Evolutionary conservation across 1,139 yeast species (phyloP).

Genomic region (Hyphopichia pseudoburtonii): DNA sequence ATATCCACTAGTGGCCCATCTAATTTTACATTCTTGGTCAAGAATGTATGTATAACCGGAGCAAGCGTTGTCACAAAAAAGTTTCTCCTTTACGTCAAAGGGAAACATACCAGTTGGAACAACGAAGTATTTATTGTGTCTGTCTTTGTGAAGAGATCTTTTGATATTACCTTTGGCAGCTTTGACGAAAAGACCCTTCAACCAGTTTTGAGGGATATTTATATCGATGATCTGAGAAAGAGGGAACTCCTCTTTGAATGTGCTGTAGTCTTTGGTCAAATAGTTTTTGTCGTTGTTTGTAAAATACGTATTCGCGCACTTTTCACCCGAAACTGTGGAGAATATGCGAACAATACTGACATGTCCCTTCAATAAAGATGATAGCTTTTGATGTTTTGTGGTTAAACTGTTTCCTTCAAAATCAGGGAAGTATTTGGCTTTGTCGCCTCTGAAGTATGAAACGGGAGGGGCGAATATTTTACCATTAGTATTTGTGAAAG

Average conservation of each 20-base stretch:
- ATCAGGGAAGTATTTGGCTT: conserved; percentile 84
- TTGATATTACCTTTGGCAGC: conserved; percentile 48
- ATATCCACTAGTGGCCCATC: conserved; percentile 93
- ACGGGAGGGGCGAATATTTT: conserved; percentile 81
- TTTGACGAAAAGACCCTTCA: conserved; percentile 64
- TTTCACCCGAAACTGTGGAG: conserved; percentile 72
- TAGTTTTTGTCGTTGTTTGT: conserved; percentile 38
- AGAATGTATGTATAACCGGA: conserved; percentile 83
- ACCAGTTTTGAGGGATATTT: conserved; percentile 67
- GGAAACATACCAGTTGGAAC: conserved; percentile 63
- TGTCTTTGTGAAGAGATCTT: conserved; percentile 43
- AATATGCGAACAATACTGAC: conserved; percentile 65
- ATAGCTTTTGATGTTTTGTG: conserved; percentile 35
- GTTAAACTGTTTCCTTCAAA: conserved; percentile 59
- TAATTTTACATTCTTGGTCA: conserved; percentile 68
- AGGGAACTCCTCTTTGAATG: conserved; percentile 41
- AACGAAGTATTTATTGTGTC: conserved; percentile 62
- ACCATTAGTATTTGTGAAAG: conserved; percentile 78
- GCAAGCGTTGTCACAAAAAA: conserved; percentile 71
- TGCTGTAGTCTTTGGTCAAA: conserved; percentile 28
- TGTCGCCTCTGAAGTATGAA: conserved; percentile 72
- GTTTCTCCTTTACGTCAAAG: conserved; percentile 54
- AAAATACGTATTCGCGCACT: conserved; percentile 64
- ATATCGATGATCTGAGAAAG: conserved; percentile 70
- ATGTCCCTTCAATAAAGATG: conserved; percentile 45